Evolutionary conservation across 116 monocot species (phyloP), one percentile per base, ranked within the genome.

Genomic region (Iris pallida): DNA sequence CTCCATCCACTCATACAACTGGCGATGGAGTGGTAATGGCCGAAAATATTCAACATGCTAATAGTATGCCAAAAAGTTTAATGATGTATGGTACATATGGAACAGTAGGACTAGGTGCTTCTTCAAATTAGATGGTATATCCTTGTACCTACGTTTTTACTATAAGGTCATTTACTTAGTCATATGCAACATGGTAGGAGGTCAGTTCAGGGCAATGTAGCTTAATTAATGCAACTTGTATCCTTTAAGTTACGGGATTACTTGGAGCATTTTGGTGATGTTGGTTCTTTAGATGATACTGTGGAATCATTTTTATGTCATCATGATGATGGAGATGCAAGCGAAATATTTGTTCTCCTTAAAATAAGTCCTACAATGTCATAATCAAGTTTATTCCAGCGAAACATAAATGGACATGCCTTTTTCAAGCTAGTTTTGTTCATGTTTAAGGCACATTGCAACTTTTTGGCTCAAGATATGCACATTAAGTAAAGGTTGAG

Each of bases 261-360:
- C 55, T 78, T 95, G 59, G 95, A 88, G 53, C 91, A 83, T 66
- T 95, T 95, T 84, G 81, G 76, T 5, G 95, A 91, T 73, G 91
- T 95, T 69, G 95, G 79, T 70, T 88, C 94, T 55, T 85, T 95
- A 73, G 95, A 95, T 65, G 95, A 95, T 78, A 87, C 91, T 84
- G 95, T 95, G 64, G 95, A 95, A 57, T 91, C 91, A 12, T 95
- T 91, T 78, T 80, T 95, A 66, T 86, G 88, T 4, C 78, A 88
- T 73, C 49, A 51, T 4, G 95, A 86, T 72, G 95, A 84, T 78
- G 90, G 85, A 69, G 94, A 95, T 82, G 73, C 63, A 49, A 79
- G 95, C 45, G 91, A 95, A 44, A 90, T 95, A 52, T 95, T 90
- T 86, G 88, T 79, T 71, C 76, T 88, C 47, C 54, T 84, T 47